Base-by-base conservation (phyloP, 257 asterid species). In the Marsdenia floribunda region DNA sequence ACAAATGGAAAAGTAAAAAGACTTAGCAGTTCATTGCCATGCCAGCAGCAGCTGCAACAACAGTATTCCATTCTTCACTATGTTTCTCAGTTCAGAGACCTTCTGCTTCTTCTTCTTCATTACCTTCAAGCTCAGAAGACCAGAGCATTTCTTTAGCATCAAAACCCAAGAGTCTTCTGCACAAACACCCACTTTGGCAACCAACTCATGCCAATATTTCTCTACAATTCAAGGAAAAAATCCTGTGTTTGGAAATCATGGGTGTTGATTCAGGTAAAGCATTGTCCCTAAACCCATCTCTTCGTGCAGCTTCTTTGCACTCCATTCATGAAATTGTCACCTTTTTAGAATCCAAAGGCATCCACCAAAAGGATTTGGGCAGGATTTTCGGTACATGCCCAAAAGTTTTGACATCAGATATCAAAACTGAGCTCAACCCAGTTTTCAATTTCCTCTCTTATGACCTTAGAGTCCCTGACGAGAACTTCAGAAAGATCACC, bases 361-460 rank as follows among this genome's bases (percentile, higher is more conserved):
- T 93, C 74, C 93, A 86, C 55, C 91, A 88, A n/a, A 93, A 91
- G 65, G 98, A 93, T 78, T 12, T 93, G 37, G 94, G 90, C 68
- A 75, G 94, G 29, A 91, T 93, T 61, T 83, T 93, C 59, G 98
- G 97, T 7, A 93, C 88, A 97, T 93, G 97, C 76, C 97, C 98
- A 47, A 73, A 68, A n/a, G 80, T 88, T 68, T 88, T 93, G 14
- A 93, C 98, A 0, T 82, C 93, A 68, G 90, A 90, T 77, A 77
- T 91, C 75, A 78, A 76, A 76, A 5, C 87, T 18, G 88, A 89
- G 21, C 88, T 93, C 19, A 74, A 15, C 40, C 97, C 97, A 0
- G 93, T 93, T 21, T 93, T 91, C 86, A 52, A 53, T 42, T 93
- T 93, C 89, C 87, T 93, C 66, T 82, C 94, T 1, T 35, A 54